phyloP scores from a whole-genome alignment of 768 basidiomycete species.

The Lepiota venenata region DNA sequence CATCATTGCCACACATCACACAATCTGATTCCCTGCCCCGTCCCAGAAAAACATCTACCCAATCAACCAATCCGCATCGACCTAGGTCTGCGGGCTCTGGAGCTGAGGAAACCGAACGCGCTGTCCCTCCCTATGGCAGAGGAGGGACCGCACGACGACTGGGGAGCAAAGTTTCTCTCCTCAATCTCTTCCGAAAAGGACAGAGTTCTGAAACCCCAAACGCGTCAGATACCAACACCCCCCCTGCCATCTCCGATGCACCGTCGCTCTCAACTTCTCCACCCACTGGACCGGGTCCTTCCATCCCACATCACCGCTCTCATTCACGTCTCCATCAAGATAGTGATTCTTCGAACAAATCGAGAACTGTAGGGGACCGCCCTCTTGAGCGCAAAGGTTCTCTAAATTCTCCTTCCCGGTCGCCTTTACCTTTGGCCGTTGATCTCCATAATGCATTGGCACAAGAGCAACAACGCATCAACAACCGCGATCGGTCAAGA shows the following conservation, averaged over 20 bases:
- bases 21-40: slow-evolving; percentile 27
- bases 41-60: slow-evolving; percentile 32
- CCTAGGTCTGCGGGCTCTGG: slow-evolving; percentile 75
- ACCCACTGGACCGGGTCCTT: neutral
- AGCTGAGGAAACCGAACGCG: slow-evolving; percentile 41
- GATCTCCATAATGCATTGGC: slow-evolving; percentile 47
- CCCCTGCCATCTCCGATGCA: neutral
- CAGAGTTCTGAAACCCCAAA: slow-evolving; percentile 26
- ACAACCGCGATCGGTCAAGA: slow-evolving; percentile 30
- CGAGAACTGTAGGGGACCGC: neutral
- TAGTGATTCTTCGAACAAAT: slow-evolving; percentile 14
- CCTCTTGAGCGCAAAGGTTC: slow-evolving; percentile 13
- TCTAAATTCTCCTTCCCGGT: slow-evolving; percentile 21
- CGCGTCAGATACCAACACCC: slow-evolving; percentile 9
- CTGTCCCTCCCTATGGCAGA: slow-evolving; percentile 28
- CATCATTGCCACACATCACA: slow-evolving; percentile 64
- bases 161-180: slow-evolving; percentile 69
- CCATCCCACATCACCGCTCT: neutral
- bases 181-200: slow-evolving; percentile 70
- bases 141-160: slow-evolving; percentile 41
- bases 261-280: slow-evolving; percentile 8
- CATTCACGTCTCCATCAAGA: slow-evolving; percentile 8
- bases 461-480: slow-evolving; percentile 24
- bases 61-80: slow-evolving; percentile 39
- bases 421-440: slow-evolving; percentile 35